Evolutionary conservation across 768 basidiomycete species (phyloP).

Genomic region (Punctularia strigosozonata): DNA sequence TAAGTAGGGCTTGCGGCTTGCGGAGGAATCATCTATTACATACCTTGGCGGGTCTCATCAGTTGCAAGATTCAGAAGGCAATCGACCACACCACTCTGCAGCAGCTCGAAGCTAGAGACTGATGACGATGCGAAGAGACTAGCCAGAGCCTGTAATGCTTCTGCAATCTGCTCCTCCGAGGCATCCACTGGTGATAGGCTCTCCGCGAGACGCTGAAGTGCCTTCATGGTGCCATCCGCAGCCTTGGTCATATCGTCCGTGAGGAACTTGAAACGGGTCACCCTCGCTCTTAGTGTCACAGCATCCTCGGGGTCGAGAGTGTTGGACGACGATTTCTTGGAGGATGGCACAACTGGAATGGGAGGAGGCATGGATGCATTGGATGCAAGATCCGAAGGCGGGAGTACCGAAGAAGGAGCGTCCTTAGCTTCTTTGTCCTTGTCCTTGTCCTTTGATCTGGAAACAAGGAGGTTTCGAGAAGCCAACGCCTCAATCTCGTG

Average conservation of each 20-base stretch:
- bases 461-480: constrained; percentile 39
- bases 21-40: constrained; percentile 11
- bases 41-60: constrained; percentile 48
- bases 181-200: constrained; percentile 43
- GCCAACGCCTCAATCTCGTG: constrained; percentile 84
- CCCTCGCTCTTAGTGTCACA: constrained; percentile 82
- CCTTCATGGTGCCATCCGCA: constrained; percentile 51
- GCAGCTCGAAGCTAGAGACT: constrained; percentile 89
- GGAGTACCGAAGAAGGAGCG: constrained; percentile 22
- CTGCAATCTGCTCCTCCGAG: constrained; percentile 50
- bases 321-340: constrained; percentile 58
- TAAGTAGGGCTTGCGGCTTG: neutral
- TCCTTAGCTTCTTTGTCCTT: constrained; percentile 22
- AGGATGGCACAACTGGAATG: constrained; percentile 38
- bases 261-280: constrained; percentile 78
- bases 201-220: constrained; percentile 52
- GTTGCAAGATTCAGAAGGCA: constrained; percentile 75
- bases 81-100: constrained; percentile 90
- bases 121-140: constrained; percentile 69
- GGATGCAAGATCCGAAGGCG: constrained; percentile 21
- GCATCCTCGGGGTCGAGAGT: constrained; percentile 81
- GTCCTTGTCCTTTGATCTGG: constrained; percentile 37
- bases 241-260: constrained; percentile 41
- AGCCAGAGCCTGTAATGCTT: constrained; percentile 64
- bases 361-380: no score